Evolutionary conservation across 352 stramenopile species (phyloP), one percentile per base, ranked within the genome.

Genomic region (Phytopythium chamaehyphon): DNA sequence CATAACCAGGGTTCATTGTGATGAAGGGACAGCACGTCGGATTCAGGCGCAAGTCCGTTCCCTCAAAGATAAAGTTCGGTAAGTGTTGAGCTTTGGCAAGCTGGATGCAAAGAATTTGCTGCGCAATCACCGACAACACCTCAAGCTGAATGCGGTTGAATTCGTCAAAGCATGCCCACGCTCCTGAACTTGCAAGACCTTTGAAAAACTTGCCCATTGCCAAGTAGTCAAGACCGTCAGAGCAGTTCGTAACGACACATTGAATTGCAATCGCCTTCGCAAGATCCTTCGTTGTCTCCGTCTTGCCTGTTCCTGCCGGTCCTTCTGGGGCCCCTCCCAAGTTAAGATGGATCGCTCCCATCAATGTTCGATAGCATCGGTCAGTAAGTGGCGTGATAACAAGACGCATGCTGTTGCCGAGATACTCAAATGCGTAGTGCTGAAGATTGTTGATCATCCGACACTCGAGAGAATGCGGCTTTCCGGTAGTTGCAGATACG

Each of bases 191-290:
- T 6, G 88, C 90, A 15, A 97, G 79, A 9, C 90, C 90, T 55
- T 97, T 97, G 64, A 97, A 97, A 57, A 97, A 97, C 57, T 97
- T 97, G 22, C 81, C 90, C 87, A 97, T 97, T 18, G 90, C 90
- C 21, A 93, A 69, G 69, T 97, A 97, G 56, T 97, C 86, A 8
- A 97, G 71, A 18, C 83, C 83, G 39, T 84, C 76, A 0, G 85
- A 96, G 61, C 90, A 97, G 63, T 97, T 97, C 21, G 90, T 97
- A 11, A 97, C 90, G 8, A 97, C 90, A 54, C 92, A 97, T 52
- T 97, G 91, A 46, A 96, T 96, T 14, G 90, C 90, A 24, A 97
- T 90, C 0, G 90, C 91, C 55, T 97, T 97, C 24, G 76, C 83
- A 1, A 97, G 56, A 69, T 97, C 89, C 53, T 97, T 97, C 6